phyloP scores from a whole-genome alignment of 2,329 filamentous ascomycete genomes.

The Talaromyces islandicus region DNA sequence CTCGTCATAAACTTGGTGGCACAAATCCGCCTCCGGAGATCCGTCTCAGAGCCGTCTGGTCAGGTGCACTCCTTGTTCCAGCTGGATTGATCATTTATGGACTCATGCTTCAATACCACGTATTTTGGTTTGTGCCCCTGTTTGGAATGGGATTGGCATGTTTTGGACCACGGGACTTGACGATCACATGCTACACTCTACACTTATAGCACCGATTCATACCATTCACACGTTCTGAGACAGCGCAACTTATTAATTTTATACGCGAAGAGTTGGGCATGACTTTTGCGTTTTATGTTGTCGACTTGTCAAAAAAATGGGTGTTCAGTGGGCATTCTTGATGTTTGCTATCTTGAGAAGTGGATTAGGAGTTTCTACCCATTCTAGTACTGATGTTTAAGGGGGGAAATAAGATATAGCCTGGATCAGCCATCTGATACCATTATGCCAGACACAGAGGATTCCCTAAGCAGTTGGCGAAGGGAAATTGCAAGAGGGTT shows the following conservation, averaged over 20 bases:
- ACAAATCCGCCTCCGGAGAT: not conserved
- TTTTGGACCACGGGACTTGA: not conserved
- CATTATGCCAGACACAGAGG: not conserved
- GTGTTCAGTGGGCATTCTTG: constrained; percentile 1
- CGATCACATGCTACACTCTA: constrained; percentile 1
- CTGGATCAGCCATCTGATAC: not conserved
- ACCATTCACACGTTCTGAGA: not conserved
- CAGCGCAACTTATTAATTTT: not conserved
- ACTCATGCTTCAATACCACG: not conserved
- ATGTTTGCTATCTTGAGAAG: constrained; percentile 2
- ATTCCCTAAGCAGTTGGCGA: not conserved
- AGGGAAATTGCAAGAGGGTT: not conserved
- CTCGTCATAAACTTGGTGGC: not conserved
- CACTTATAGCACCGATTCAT: not conserved
- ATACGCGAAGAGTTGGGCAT: not conserved
- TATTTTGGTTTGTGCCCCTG: not conserved
- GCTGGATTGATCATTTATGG: not conserved
- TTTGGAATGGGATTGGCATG: not conserved
- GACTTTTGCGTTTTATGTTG: not conserved
- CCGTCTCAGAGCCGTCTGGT: not conserved
- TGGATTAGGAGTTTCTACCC: not conserved
- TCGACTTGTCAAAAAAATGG: not conserved
- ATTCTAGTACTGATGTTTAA: constrained; percentile 1
- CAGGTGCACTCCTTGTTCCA: not conserved
- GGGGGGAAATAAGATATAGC: not conserved